Percentiles rank a stretch among this genome's conserved stretches.
These are phyloP conservation scores for Ascobolus immersus DNA, from an alignment of 495 filamentous ascomycete species.

Conservation along the genomic window DNA sequence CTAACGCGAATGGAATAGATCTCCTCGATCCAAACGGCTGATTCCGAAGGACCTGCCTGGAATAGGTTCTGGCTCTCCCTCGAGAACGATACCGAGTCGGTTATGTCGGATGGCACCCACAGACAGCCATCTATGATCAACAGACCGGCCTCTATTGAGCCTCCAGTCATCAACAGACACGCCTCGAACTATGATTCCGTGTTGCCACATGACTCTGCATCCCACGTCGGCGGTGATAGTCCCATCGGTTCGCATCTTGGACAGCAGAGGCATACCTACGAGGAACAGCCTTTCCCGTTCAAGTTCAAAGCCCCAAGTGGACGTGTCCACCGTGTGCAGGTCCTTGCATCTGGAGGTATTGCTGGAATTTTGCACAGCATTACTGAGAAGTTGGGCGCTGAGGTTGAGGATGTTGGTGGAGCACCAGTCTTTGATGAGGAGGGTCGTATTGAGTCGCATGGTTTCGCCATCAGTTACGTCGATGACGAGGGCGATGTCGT, in stretches of 20 bases:
- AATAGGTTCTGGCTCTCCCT: conserved; percentile 98
- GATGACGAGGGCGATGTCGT: conserved; percentile 96
- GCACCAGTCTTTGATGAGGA: conserved; percentile 44
- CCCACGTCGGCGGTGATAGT: conserved; percentile 62
- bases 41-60: conserved; percentile 91
- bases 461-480: conserved; percentile 84
- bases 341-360: conserved; percentile 55
- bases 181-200: conserved; percentile 44
- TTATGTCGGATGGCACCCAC: conserved; percentile 71
- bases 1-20: conserved; percentile 24
- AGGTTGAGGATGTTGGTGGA: conserved; percentile 69
- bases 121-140: conserved; percentile 30
- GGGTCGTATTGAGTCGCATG: conserved; percentile 50
- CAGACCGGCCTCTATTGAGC: conserved; percentile 24
- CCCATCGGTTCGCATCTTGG: conserved; percentile 35
- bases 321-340: conserved; percentile 76
- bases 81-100: conserved; percentile 86
- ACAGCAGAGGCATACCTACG: conserved; percentile 25
- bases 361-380: conserved; percentile 57
- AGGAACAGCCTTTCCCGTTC: conserved; percentile 72
- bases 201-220: conserved; percentile 78
- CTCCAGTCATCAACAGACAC: conserved; percentile 50
- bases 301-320: conserved; percentile 98
- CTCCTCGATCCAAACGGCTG: conserved; percentile 48
- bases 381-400: conserved; percentile 60